Evolutionary conservation across 78 protist species (phyloP), one percentile per base, ranked within the genome.

Genomic region (Pelomyxa schiedti): DNA sequence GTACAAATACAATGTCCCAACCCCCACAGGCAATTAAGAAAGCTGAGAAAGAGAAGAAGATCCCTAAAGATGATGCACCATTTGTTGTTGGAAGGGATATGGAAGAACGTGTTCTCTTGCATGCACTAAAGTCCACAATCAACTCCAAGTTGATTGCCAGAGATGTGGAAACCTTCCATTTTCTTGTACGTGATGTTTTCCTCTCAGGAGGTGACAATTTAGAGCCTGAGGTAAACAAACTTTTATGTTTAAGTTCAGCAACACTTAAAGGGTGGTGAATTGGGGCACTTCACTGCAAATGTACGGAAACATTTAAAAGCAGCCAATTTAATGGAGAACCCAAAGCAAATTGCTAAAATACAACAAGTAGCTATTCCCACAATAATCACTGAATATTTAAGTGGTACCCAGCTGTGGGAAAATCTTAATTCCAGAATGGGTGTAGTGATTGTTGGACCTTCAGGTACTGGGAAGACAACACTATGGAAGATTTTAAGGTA

Each of bases 361-460:
- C n/a, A n/a, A n/a, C n/a, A n/a, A n/a, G n/a, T n/a, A n/a, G n/a
- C n/a, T n/a, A n/a, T n/a, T n/a, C n/a, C n/a, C n/a, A n/a, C n/a
- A n/a, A n/a, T n/a, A n/a, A n/a, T n/a, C n/a, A n/a, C n/a, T n/a
- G n/a, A n/a, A n/a, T n/a, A n/a, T n/a, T n/a, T n/a, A n/a, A n/a
- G n/a, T n/a, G n/a, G n/a, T n/a, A n/a, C n/a, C n/a, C 93, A 92
- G 78, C 58, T 92, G 40, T 43, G 87, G 79, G 94, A 76, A 24
- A 35, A 29, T n/a, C 43, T 95, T 26, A 84, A 89, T 75, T 97
- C 93, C 71, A 82, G 94, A 5, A 89, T 88, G 92, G 98, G 98
- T 24, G 74, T 95, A 64, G 93, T 94, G 96, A 42, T 95, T 76
- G 99, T 97, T 1, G 99, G 99, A 37, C 92, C 94, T 5, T 28